These are phyloP conservation scores for Tanacetum coccineum DNA, from an alignment of 129 eudicot species.

Conservation along the genomic window DNA sequence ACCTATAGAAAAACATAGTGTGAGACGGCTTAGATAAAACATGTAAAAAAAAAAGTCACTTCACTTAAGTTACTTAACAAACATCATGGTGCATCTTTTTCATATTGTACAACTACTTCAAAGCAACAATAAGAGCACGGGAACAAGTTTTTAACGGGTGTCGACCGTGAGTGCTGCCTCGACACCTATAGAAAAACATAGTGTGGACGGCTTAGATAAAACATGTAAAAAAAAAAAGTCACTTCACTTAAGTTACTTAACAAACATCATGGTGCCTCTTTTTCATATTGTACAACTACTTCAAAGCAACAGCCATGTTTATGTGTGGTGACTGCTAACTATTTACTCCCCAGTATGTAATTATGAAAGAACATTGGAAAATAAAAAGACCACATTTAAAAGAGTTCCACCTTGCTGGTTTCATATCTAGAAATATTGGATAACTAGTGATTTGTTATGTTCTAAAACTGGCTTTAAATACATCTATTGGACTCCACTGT, in stretches of 20 bases:
- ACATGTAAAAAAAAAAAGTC: not conserved
- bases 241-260: not conserved
- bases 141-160: constrained; percentile 13
- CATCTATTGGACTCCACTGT: not conserved
- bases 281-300: too few relatives aligned
- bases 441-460: not conserved
- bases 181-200: constrained; percentile 17
- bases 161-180: constrained; percentile 15
- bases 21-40: constrained; percentile 1
- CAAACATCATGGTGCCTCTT: too few relatives aligned
- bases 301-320: too few relatives aligned
- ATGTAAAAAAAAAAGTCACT: not conserved
- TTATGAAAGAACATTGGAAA: not conserved
- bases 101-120: too few relatives aligned
- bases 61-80: not conserved
- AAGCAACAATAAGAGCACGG: constrained; percentile 19
- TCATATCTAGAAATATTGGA: too few relatives aligned
- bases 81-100: too few relatives aligned
- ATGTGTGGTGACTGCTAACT: too few relatives aligned
- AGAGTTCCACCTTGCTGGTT: too few relatives aligned
- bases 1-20: constrained; percentile 11
- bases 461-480: not conserved
- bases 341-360: too few relatives aligned
- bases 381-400: too few relatives aligned
- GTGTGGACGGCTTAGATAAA: not conserved